phyloP scores from a whole-genome alignment of 768 basidiomycete genomes.

The Macrolepiota dolichaula region DNA sequence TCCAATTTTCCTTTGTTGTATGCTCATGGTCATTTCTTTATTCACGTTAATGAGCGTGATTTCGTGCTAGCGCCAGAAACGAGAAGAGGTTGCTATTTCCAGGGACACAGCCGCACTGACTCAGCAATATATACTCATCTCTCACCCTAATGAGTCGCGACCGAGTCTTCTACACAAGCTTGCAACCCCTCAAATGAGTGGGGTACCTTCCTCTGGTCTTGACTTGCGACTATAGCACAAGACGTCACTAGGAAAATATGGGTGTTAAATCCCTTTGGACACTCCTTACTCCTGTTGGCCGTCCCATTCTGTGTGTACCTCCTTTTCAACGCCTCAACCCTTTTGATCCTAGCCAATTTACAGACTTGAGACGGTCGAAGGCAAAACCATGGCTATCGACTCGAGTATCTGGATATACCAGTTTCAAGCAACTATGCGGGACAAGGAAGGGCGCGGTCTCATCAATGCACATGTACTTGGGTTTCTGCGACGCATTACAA shows the following conservation, averaged over 20 bases:
- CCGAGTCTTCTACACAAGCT: not conserved
- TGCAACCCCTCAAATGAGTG: not conserved
- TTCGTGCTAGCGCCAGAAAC: too few relatives aligned
- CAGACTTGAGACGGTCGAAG: conserved; percentile 92
- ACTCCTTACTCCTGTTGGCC: conserved; percentile 87
- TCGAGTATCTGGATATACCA: conserved; percentile 99
- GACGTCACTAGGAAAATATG: conserved; percentile 41
- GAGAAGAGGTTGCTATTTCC: not conserved
- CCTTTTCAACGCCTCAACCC: not conserved
- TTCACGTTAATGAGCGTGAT: too few relatives aligned
- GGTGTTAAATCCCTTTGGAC: conserved; percentile 98
- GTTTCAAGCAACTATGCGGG: conserved; percentile 98
- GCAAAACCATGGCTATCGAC: conserved; percentile 95
- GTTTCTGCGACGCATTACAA: conserved; percentile 85
- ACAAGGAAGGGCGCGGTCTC: conserved; percentile 88
- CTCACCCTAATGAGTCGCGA: not conserved
- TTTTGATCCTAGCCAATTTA: not conserved
- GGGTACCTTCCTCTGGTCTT: not conserved
- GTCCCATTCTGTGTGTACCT: conserved; percentile 79
- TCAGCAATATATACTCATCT: not conserved
- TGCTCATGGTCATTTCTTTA: not conserved
- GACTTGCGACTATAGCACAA: not conserved
- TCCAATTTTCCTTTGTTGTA: not conserved
- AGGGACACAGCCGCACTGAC: not conserved
- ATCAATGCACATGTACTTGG: conserved; percentile 94